Evolutionary conservation across 257 asterid genomes (phyloP).

Genomic region (Gentiana dahurica): DNA sequence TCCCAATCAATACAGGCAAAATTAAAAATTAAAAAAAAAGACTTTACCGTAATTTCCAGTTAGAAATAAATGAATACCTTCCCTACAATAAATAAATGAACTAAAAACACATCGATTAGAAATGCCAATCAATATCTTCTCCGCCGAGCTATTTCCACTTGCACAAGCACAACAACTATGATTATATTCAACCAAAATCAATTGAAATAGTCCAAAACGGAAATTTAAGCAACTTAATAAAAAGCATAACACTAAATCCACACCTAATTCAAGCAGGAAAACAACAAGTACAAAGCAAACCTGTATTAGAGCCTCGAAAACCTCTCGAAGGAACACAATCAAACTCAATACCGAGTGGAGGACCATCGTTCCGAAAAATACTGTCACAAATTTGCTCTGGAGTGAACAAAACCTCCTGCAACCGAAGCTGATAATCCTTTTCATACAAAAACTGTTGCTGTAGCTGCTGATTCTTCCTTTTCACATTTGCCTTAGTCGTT

Average conservation of each 20-base stretch:
- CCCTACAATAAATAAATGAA: no score
- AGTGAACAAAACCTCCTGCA: slow-evolving; percentile 63
- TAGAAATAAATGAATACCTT: no score
- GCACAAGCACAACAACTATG: no score
- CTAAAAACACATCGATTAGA: no score
- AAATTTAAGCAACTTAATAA: neutral
- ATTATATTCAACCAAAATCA: no score
- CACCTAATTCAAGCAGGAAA: neutral
- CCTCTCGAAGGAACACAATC: slow-evolving; percentile 60
- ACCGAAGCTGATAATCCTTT: slow-evolving; percentile 44
- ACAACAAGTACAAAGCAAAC: neutral
- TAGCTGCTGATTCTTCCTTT: slow-evolving; percentile 23
- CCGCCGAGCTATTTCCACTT: no score
- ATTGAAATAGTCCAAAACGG: no score
- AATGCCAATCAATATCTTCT: no score
- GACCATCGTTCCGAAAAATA: slow-evolving; percentile 85
- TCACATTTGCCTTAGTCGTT: slow-evolving; percentile 12
- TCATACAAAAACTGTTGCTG: slow-evolving; percentile 43
- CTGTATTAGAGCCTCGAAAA: slow-evolving; percentile 19
- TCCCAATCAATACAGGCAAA: no score
- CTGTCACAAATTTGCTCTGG: slow-evolving; percentile 56
- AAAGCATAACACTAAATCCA: neutral
- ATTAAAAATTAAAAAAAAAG: no score
- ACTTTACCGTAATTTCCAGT: no score
- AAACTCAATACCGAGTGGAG: slow-evolving; percentile 65